Conservation (phyloP, 306 rosid species). For the Trifolium fragiferum region DNA sequence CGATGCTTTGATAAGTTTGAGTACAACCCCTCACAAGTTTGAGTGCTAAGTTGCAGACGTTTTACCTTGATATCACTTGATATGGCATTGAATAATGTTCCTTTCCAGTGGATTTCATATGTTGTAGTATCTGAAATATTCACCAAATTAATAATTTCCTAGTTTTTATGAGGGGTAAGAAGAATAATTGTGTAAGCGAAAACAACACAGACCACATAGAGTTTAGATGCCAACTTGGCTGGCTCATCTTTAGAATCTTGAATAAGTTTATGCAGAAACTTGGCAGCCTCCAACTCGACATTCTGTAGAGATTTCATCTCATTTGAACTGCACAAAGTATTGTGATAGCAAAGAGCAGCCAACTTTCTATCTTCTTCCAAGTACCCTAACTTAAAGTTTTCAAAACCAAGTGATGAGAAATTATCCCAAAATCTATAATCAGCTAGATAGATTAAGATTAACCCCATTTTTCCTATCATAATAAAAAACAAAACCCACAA, state of each 20-base stretch:
- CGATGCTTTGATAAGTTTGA: no score
- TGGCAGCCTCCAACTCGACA: slow-evolving; percentile 99
- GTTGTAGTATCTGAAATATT: slow-evolving; percentile 84
- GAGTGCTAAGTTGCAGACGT: slow-evolving; percentile 10
- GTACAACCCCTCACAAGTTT: no score
- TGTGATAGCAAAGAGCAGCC: background rate
- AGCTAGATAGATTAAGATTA: background rate
- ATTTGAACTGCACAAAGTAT: slow-evolving; percentile 44
- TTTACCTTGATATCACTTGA: slow-evolving; percentile 97
- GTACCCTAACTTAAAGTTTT: slow-evolving; percentile 16
- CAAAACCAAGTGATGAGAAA: background rate
- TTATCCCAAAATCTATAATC: background rate
- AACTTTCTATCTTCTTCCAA: slow-evolving; percentile 18
- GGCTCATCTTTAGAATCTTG: slow-evolving; percentile 99
- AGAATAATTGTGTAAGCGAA: slow-evolving; percentile 11
- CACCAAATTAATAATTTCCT: slow-evolving; percentile 34
- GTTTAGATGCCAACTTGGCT: slow-evolving; percentile 91
- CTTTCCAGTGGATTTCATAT: slow-evolving; percentile 98
- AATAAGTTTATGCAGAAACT: slow-evolving; percentile 95
- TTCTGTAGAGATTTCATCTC: slow-evolving; percentile 83
- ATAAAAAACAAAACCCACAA: slow-evolving; percentile 22
- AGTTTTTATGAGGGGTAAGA: slow-evolving; percentile 18
- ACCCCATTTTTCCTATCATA: slow-evolving; percentile 7
- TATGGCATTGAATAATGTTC: slow-evolving; percentile 97
- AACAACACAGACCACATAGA: slow-evolving; percentile 77